These are phyloP conservation scores for Chytriomyces sp. DNA, from an alignment of 192 early-diverging fungal species.

Conservation along the genomic window DNA sequence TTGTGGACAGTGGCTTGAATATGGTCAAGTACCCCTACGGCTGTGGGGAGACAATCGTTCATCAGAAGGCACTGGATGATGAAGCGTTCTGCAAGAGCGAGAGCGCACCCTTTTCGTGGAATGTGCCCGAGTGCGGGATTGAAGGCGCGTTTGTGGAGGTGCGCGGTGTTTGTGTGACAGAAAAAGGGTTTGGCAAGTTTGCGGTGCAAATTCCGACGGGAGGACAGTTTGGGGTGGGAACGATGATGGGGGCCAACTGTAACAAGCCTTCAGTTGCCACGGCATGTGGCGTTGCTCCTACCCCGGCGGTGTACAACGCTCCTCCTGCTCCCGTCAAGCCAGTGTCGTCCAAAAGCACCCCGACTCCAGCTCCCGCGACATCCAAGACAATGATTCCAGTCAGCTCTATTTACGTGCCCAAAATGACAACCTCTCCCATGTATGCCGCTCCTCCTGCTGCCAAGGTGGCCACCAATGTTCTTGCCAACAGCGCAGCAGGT, in stretches of 20 bases:
- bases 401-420: too few relatives aligned
- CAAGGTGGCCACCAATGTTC: too few relatives aligned
- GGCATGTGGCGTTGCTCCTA: not conserved
- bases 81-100: slow-evolving; percentile 10
- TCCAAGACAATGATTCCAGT: too few relatives aligned
- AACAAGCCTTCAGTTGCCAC: not conserved
- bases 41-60: slow-evolving; percentile 33
- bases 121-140: slow-evolving; percentile 1
- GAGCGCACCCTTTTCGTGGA: slow-evolving; percentile 4
- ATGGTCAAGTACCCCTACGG: slow-evolving; percentile 34
- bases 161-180: not conserved
- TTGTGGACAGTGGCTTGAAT: slow-evolving; percentile 22
- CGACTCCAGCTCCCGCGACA: not conserved
- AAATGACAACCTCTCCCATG: too few relatives aligned
- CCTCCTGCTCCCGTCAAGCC: not conserved
- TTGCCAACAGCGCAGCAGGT: too few relatives aligned
- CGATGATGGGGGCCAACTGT: not conserved
- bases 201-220: not conserved
- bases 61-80: slow-evolving; percentile 18
- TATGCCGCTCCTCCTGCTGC: too few relatives aligned
- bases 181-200: not conserved
- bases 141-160: not conserved
- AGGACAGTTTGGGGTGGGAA: not conserved
- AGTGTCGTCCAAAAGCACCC: not conserved
- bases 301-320: not conserved